Conservation (phyloP, 306 rosid species). For the Trifolium repens region DNA sequence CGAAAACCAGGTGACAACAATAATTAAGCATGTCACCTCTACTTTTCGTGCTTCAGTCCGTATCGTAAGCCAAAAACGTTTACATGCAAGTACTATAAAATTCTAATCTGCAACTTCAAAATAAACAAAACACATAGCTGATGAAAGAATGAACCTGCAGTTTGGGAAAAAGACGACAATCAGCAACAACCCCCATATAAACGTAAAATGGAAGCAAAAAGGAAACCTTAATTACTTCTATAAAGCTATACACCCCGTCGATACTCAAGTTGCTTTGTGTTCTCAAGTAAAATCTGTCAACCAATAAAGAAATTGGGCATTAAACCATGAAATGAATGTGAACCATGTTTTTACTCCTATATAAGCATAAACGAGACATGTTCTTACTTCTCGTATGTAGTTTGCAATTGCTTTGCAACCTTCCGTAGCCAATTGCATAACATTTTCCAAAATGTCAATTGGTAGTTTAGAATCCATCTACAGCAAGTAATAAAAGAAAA, state of each 20-base stretch:
- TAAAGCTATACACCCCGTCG: conserved; percentile 58
- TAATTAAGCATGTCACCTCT: conserved; percentile 10
- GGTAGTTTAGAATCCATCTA: conserved; percentile 93
- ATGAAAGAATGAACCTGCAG: not conserved
- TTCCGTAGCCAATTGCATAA: conserved; percentile 82
- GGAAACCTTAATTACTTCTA: conserved; percentile 17
- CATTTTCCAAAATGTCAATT: conserved; percentile 74
- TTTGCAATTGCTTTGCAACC: conserved; percentile 94
- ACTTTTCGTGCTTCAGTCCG: not conserved
- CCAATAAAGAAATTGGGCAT: conserved; percentile 27
- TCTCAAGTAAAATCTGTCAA: conserved; percentile 70
- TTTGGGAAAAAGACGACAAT: not conserved
- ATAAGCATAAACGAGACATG: not conserved
- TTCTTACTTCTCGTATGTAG: conserved; percentile 70
- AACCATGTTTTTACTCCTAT: conserved; percentile 9
- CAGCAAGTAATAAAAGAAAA: conserved; percentile 23
- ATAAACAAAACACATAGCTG: not conserved
- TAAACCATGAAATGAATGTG: conserved; percentile 32
- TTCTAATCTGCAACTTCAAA: not conserved
- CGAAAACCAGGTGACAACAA: conserved; percentile 3
- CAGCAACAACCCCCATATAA: not conserved
- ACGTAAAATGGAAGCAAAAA: not conserved
- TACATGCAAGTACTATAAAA: not conserved
- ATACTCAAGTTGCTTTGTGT: conserved; percentile 76
- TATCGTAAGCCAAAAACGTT: not conserved